Evolutionary conservation across 164 flowering plant species (phyloP).

Genomic region (Akebia trifoliata): DNA sequence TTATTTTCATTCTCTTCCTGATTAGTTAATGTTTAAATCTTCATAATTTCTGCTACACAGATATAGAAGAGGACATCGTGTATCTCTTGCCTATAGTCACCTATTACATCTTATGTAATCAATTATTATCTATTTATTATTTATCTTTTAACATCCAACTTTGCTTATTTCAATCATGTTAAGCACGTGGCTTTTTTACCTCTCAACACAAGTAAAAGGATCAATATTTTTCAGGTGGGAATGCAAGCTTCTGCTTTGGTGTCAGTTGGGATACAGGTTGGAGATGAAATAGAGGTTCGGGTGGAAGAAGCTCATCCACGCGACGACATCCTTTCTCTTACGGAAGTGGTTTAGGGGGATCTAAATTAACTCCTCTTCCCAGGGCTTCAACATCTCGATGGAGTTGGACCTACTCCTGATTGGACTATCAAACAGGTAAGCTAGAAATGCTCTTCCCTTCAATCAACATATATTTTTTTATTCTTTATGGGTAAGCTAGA

Average conservation of each 20-base stretch:
- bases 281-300: conserved; percentile 74
- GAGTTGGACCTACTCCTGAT: neutral
- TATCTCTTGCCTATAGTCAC: neutral
- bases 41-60: too few species aligned
- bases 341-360: conserved; percentile 35
- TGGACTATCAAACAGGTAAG: neutral
- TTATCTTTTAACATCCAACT: neutral
- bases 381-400: neutral
- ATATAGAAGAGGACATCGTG: too few species aligned
- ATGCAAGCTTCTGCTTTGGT: conserved; percentile 79
- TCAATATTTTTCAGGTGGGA: conserved; percentile 61
- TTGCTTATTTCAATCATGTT: neutral
- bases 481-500: too few species aligned
- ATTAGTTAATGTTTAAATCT: too few species aligned
- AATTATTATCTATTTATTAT: neutral
- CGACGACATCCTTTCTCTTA: conserved; percentile 58
- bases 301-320: conserved; percentile 95
- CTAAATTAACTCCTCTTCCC: neutral
- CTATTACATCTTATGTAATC: neutral
- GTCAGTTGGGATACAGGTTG: conserved; percentile 62
- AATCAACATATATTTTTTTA: too few species aligned
- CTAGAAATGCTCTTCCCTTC: neutral
- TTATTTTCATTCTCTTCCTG: too few species aligned
- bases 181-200: neutral
- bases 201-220: neutral